Conservation (phyloP, 2,329 filamentous ascomycete genomes). For the Alternaria viburni region DNA sequence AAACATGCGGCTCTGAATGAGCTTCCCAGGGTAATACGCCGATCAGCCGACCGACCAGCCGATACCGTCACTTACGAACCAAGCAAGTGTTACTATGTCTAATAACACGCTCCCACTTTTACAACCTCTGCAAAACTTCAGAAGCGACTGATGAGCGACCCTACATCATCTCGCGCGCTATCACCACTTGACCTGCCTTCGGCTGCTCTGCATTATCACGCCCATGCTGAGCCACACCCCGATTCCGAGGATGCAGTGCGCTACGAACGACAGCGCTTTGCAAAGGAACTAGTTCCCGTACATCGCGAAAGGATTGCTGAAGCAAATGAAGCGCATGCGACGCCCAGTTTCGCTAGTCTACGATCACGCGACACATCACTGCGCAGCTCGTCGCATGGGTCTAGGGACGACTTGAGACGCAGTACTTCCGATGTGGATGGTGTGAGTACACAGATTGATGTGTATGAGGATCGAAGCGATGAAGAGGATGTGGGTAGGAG, state of each 20-base stretch:
- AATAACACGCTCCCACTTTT: not conserved
- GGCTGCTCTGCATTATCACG: conserved; percentile 14
- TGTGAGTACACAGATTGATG: conserved; percentile 10
- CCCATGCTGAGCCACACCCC: conserved; percentile 15
- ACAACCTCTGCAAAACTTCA: not conserved
- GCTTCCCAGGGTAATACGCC: not conserved
- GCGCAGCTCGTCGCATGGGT: not conserved
- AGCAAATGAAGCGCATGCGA: not conserved
- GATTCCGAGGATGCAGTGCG: conserved; percentile 29
- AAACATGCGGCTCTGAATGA: not conserved
- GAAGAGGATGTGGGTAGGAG: not conserved
- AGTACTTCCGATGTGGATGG: conserved; percentile 4
- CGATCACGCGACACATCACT: conserved; percentile 11
- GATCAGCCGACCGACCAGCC: not conserved
- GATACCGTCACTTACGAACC: not conserved
- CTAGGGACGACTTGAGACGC: conserved; percentile 5
- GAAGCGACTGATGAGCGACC: conserved; percentile 10
- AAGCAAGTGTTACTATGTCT: not conserved
- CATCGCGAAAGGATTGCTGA: not conserved
- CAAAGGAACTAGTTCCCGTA: conserved; percentile 20
- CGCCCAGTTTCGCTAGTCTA: conserved; percentile 1
- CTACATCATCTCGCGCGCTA: conserved; percentile 7
- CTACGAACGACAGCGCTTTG: conserved; percentile 22
- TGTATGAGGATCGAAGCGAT: not conserved
- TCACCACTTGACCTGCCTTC: conserved; percentile 16